Evolutionary conservation across 129 eudicot species (phyloP).

Genomic region (Centrapalus pauciflorus): DNA sequence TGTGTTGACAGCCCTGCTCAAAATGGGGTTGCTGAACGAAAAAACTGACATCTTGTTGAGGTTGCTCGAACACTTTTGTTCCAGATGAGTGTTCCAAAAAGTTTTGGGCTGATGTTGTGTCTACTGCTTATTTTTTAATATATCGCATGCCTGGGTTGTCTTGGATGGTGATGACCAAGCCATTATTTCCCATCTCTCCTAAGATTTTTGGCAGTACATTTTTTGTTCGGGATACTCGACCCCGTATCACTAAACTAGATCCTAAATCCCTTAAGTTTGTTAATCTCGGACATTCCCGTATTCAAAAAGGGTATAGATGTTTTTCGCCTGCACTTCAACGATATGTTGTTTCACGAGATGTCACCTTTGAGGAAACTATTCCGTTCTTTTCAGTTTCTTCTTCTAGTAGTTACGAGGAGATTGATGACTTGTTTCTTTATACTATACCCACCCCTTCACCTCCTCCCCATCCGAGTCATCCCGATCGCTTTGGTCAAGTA

Average conservation of each 20-base stretch:
- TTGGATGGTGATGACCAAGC: neutral
- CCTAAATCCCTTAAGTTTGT: neutral
- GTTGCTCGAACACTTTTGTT: neutral
- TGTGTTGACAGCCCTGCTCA: neutral
- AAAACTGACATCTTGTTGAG: neutral
- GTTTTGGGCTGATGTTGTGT: neutral
- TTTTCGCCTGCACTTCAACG: neutral
- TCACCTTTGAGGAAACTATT: no score
- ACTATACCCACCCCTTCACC: neutral
- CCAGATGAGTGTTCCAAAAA: neutral
- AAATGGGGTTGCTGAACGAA: neutral
- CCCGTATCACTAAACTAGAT: neutral
- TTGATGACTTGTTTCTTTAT: neutral
- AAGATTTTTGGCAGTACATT: neutral
- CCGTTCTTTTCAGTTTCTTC: no score
- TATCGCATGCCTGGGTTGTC: neutral
- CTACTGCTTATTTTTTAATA: neutral
- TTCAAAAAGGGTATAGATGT: neutral
- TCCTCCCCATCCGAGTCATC: neutral
- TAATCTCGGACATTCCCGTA: neutral
- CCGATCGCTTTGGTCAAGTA: neutral
- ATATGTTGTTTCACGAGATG: neutral
- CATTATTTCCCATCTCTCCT: neutral
- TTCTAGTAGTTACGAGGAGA: no score
- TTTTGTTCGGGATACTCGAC: neutral